These are phyloP conservation scores for Aspergillaceae sp. DNA, from an alignment of 2,329 filamentous ascomycete species.

Conservation along the genomic window DNA sequence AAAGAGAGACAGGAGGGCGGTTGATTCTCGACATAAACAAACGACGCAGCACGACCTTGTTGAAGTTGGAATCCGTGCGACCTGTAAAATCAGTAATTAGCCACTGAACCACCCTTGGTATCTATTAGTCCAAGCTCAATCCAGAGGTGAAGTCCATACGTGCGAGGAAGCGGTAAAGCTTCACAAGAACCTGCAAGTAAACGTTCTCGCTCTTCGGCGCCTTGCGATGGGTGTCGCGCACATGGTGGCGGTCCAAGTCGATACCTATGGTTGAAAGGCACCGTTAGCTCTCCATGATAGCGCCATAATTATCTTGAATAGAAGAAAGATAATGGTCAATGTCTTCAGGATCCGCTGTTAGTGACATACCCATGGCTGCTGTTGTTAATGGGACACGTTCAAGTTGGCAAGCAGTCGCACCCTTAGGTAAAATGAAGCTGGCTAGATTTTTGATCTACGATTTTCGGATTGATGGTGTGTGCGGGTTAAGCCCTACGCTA, in stretches of 20 bases:
- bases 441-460: slow-evolving; percentile 31
- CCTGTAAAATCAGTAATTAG: slow-evolving; percentile 42
- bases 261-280: slow-evolving; percentile 36
- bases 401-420: slow-evolving; percentile 35
- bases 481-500: slow-evolving; percentile 40
- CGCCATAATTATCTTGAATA: not conserved
- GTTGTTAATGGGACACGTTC: slow-evolving; percentile 31
- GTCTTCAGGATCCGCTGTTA: not conserved
- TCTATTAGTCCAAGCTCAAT: slow-evolving; percentile 11
- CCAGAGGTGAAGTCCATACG: slow-evolving; percentile 46
- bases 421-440: slow-evolving; percentile 27
- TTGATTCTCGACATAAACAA: slow-evolving; percentile 99
- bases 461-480: slow-evolving; percentile 34
- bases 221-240: slow-evolving; percentile 68
- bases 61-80: slow-evolving; percentile 95
- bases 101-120: not conserved
- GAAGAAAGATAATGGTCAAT: not conserved
- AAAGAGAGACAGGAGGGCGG: slow-evolving; percentile 89
- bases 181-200: slow-evolving; percentile 93
- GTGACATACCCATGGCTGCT: slow-evolving; percentile 38
- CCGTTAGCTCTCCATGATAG: not conserved
- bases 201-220: slow-evolving; percentile 97
- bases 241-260: slow-evolving; percentile 55
- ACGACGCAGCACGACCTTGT: slow-evolving; percentile 95
- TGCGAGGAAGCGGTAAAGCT: slow-evolving; percentile 94